Evolutionary conservation across 2,329 filamentous ascomycete species (phyloP).

Genomic region (Endothia cerciana): DNA sequence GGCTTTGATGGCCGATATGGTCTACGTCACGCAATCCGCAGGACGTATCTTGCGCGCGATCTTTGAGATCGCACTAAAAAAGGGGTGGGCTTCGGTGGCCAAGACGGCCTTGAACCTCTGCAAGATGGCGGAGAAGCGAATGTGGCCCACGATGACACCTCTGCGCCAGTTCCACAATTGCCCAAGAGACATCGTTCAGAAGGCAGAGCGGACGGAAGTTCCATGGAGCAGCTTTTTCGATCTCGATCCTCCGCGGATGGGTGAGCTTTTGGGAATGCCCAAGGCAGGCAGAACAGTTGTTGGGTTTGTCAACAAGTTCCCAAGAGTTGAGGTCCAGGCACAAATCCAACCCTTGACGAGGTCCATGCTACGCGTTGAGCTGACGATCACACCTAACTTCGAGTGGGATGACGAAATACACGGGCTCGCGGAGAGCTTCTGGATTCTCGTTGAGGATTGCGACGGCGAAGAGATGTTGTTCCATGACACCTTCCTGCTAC

Average conservation of each 20-base stretch:
- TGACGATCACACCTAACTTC: conserved; percentile 92
- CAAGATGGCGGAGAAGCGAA: conserved; percentile 99
- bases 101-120: conserved; percentile 92
- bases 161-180: conserved; percentile 86
- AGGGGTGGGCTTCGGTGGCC: conserved; percentile 92
- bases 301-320: conserved; percentile 87
- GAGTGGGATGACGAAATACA: conserved; percentile 93
- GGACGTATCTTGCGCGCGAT: conserved; percentile 94
- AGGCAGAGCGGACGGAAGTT: conserved; percentile 93
- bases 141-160: conserved; percentile 99
- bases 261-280: conserved; percentile 87
- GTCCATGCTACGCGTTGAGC: conserved; percentile 86
- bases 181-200: conserved; percentile 83
- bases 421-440: conserved; percentile 88
- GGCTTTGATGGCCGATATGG: conserved; percentile 96
- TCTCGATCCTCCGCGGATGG: conserved; percentile 94
- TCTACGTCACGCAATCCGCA: conserved; percentile 97
- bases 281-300: conserved; percentile 87
- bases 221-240: conserved; percentile 95
- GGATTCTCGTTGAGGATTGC: conserved; percentile 96
- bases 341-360: conserved; percentile 94
- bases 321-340: conserved; percentile 87
- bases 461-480: conserved; percentile 95
- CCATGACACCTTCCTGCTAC: conserved; percentile 91
- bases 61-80: conserved; percentile 96